A percentile compares a stretch with the other conserved stretches of the same genome.
Conservation (phyloP, 2,329 filamentous ascomycete genomes). For the Trichoderma guizhouense region DNA sequence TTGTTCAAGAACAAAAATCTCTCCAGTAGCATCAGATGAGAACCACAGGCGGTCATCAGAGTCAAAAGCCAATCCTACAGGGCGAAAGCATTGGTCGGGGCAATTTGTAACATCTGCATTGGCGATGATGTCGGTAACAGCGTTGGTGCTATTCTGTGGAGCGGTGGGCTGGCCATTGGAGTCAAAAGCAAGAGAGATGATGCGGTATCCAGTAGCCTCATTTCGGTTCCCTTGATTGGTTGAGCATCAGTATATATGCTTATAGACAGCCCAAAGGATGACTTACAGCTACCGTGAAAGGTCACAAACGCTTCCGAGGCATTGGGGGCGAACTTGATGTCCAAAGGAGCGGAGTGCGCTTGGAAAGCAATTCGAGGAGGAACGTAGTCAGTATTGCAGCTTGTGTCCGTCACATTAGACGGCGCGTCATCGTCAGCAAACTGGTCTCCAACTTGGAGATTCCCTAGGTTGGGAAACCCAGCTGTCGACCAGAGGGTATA, state of each 20-base stretch:
- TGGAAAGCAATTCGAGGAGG: constrained; percentile 55
- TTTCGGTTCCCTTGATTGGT: constrained; percentile 40
- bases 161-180: constrained; percentile 40
- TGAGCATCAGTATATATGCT: neutral
- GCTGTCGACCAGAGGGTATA: constrained; percentile 61
- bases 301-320: constrained; percentile 61
- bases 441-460: constrained; percentile 47
- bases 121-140: constrained; percentile 51
- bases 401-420: constrained; percentile 40
- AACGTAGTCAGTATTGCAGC: constrained; percentile 42
- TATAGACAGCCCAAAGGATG: constrained; percentile 10
- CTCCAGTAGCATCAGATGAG: constrained; percentile 60
- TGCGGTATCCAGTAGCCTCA: constrained; percentile 45
- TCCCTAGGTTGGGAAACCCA: constrained; percentile 38
- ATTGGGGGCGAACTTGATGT: constrained; percentile 62
- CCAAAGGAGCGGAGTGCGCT: constrained; percentile 68
- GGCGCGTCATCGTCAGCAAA: constrained; percentile 40
- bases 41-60: constrained; percentile 56
- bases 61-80: constrained; percentile 56
- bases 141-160: constrained; percentile 41
- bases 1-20: constrained; percentile 57
- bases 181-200: constrained; percentile 41
- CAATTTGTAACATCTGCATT: constrained; percentile 54
- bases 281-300: constrained; percentile 68
- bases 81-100: constrained; percentile 58